phyloP scores from a whole-genome alignment of 1,139 yeast species.

The Pneumocystis canis region DNA sequence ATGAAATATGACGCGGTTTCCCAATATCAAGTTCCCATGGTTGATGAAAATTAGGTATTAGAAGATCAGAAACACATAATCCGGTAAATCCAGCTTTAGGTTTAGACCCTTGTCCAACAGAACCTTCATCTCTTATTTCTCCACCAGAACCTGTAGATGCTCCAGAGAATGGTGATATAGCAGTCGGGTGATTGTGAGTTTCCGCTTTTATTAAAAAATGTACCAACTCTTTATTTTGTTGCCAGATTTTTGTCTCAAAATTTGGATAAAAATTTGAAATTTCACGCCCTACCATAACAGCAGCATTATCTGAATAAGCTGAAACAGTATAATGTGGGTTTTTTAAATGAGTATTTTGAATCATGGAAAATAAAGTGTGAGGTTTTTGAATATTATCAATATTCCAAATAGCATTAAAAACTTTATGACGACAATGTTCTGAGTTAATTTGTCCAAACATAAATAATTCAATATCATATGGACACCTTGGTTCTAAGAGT shows the following conservation, averaged over 20 bases:
- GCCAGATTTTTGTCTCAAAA: slow-evolving; percentile 33
- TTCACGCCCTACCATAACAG: slow-evolving; percentile 74
- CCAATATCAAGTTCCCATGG: slow-evolving; percentile 93
- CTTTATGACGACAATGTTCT: slow-evolving; percentile 98
- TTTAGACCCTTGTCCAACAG: slow-evolving; percentile 96
- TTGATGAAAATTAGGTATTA: slow-evolving; percentile 70
- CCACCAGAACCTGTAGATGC: slow-evolving; percentile 99
- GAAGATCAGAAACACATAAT: slow-evolving; percentile 77
- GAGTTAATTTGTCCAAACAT: slow-evolving; percentile 99
- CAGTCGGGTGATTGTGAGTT: slow-evolving; percentile 98
- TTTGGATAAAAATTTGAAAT: slow-evolving; percentile 73
- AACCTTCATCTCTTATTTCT: slow-evolving; percentile 99
- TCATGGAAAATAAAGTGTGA: slow-evolving; percentile 77
- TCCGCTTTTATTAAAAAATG: slow-evolving; percentile 91
- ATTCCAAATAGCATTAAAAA: slow-evolving; percentile 97
- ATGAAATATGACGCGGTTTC: slow-evolving; percentile 83
- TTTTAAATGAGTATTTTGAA: slow-evolving; percentile 72
- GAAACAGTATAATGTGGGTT: slow-evolving; percentile 74
- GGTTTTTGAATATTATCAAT: slow-evolving; percentile 71
- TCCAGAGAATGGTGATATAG: slow-evolving; percentile 97
- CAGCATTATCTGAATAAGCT: slow-evolving; percentile 96
- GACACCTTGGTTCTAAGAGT: slow-evolving; percentile 62
- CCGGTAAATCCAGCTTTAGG: slow-evolving; percentile 95
- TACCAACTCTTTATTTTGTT: slow-evolving; percentile 57
- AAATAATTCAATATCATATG: slow-evolving; percentile 93